Conservation (phyloP, 1,139 yeast species). For the Taphrina communis region DNA sequence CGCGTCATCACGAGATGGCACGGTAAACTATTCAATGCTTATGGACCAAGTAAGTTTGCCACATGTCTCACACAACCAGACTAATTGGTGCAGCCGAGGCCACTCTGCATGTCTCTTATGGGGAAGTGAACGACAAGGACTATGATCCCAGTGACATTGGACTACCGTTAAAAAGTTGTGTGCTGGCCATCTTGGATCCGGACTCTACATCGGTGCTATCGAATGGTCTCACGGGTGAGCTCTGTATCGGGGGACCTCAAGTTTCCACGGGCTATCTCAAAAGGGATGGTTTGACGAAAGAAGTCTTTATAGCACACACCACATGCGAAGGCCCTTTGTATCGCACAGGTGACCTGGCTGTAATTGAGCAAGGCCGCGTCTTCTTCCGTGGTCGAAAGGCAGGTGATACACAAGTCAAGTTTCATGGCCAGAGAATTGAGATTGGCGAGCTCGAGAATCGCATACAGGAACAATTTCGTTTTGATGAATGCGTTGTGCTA, state of each 20-base stretch:
- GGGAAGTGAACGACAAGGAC: slow-evolving; percentile 25
- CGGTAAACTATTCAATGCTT: slow-evolving; percentile 46
- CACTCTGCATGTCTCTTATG: slow-evolving; percentile 47
- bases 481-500: slow-evolving; percentile 43
- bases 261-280: slow-evolving; percentile 49
- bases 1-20: slow-evolving; percentile 44
- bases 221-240: slow-evolving; percentile 48
- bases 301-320: slow-evolving; percentile 43
- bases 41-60: slow-evolving; percentile 46
- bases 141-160: slow-evolving; percentile 46
- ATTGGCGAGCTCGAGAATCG: slow-evolving; percentile 49
- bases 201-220: slow-evolving; percentile 44
- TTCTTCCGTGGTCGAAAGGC: slow-evolving; percentile 45
- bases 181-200: slow-evolving; percentile 43
- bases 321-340: slow-evolving; percentile 44
- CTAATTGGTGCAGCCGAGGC: slow-evolving; percentile 45
- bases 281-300: slow-evolving; percentile 46
- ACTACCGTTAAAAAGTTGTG: slow-evolving; percentile 44
- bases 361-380: slow-evolving; percentile 43
- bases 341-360: slow-evolving; percentile 49
- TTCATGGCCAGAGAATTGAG: slow-evolving; percentile 50
- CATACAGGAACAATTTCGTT: slow-evolving; percentile 30
- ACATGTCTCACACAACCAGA: no score
- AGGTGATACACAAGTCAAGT: slow-evolving; percentile 49
- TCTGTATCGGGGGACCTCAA: slow-evolving; percentile 48